Percentiles rank a stretch among this genome's conserved stretches.
Evolutionary conservation across 495 filamentous ascomycete genomes (phyloP).

Genomic region (Amorphotheca resinae): DNA sequence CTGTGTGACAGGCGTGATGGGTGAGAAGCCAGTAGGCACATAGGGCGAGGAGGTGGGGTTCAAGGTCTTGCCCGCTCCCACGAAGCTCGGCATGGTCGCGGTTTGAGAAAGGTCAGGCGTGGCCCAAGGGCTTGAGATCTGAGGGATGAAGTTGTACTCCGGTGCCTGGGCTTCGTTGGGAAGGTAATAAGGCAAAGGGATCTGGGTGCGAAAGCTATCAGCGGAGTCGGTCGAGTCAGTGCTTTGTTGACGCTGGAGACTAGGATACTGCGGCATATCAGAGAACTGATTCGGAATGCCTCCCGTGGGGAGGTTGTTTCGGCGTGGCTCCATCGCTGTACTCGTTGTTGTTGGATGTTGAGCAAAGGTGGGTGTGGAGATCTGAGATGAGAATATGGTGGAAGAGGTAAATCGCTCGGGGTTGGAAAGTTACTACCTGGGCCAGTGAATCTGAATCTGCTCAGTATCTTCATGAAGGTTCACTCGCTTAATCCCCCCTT

Average conservation of each 20-base stretch:
- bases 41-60: slow-evolving; percentile 7
- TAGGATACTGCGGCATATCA: not conserved
- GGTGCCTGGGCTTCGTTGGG: not conserved
- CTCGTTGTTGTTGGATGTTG: not conserved
- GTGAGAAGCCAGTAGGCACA: slow-evolving; percentile 1
- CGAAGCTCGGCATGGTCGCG: not conserved
- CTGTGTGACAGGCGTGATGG: not conserved
- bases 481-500: too few species aligned
- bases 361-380: not conserved
- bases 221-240: slow-evolving; percentile 8
- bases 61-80: not conserved
- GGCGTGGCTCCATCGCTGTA: not conserved
- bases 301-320: not conserved
- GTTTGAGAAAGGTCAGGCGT: not conserved
- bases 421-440: too few species aligned
- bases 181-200: slow-evolving; percentile 13
- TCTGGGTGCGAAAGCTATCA: slow-evolving; percentile 11
- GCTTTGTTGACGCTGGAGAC: not conserved
- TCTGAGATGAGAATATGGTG: too few species aligned
- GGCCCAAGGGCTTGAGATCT: slow-evolving; percentile 1
- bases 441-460: too few species aligned
- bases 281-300: not conserved
- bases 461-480: too few species aligned
- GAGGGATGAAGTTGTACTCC: not conserved
- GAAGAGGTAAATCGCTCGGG: too few species aligned